Conservation (phyloP, 2,329 filamentous ascomycete genomes). For the Raffaelea arxii region DNA sequence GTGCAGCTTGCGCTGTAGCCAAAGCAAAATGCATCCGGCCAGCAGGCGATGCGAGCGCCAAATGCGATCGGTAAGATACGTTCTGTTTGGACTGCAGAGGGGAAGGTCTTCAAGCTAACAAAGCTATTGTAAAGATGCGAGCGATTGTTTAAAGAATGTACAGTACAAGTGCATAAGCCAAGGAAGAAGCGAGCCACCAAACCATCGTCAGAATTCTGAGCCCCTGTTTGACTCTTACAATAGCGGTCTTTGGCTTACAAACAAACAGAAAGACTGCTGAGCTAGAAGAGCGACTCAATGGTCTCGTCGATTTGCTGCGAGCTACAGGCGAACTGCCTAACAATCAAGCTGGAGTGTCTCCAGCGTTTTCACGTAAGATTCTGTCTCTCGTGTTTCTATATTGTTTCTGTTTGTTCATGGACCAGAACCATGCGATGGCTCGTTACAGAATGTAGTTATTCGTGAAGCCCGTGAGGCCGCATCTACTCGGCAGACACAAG, state of each 20-base stretch:
- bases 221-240: no score
- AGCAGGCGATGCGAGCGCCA: conserved; percentile 24
- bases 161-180: conserved; percentile 35
- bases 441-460: no score
- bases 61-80: conserved; percentile 29
- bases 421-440: no score
- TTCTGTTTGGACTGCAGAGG: no score
- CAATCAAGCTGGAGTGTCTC: neutral
- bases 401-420: no score
- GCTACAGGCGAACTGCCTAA: conserved; percentile 27
- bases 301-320: conserved; percentile 36
- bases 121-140: conserved; percentile 25
- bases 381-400: no score
- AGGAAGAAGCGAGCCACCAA: conserved; percentile 41
- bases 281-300: conserved; percentile 39
- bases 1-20: conserved; percentile 35
- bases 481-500: no score
- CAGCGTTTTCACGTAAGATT: no score
- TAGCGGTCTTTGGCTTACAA: neutral
- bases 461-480: no score
- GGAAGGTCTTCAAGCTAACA: neutral
- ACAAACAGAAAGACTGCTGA: conserved; percentile 34
- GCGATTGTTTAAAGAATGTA: conserved; percentile 36
- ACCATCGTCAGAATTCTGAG: conserved; percentile 36
- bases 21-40: conserved; percentile 41